Conservation (phyloP, 495 filamentous ascomycete genomes). For the Cercophora samala region DNA sequence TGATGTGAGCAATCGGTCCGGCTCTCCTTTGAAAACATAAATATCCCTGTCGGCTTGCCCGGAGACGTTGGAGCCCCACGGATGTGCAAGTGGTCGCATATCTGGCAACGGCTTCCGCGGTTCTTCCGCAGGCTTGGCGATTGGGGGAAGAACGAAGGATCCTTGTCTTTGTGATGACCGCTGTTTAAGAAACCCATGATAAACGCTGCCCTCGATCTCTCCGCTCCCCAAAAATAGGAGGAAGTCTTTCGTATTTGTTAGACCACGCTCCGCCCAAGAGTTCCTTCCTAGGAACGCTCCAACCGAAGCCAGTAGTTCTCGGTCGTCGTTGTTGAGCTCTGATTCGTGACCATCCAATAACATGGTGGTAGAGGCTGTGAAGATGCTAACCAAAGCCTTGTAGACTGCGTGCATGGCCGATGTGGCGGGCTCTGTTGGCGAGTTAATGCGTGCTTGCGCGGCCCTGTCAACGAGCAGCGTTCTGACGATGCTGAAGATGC, state of each 20-base stretch:
- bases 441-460: constrained; percentile 32
- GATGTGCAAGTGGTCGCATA: constrained; percentile 39
- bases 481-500: constrained; percentile 50
- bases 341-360: constrained; percentile 37
- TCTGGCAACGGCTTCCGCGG: constrained; percentile 43
- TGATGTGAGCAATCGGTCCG: constrained; percentile 32
- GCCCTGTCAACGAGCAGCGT: constrained; percentile 46
- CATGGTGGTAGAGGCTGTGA: constrained; percentile 43
- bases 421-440: constrained; percentile 34
- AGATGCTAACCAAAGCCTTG: constrained; percentile 44
- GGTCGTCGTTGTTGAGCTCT: constrained; percentile 37
- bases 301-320: constrained; percentile 35
- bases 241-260: constrained; percentile 44
- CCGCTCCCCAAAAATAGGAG: constrained; percentile 44
- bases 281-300: constrained; percentile 36
- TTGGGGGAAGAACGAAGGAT: constrained; percentile 33
- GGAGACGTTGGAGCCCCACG: constrained; percentile 30
- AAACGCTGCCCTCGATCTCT: constrained; percentile 39
- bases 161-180: constrained; percentile 34
- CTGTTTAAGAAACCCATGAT: constrained; percentile 45
- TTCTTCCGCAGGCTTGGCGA: constrained; percentile 33
- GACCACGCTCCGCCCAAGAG: constrained; percentile 43
- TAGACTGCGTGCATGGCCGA: constrained; percentile 47
- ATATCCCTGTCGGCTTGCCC: constrained; percentile 30
- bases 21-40: constrained; percentile 35